Evolutionary conservation across 2,329 filamentous ascomycete species (phyloP).

Genomic region (Exophiala lecanii-corni): DNA sequence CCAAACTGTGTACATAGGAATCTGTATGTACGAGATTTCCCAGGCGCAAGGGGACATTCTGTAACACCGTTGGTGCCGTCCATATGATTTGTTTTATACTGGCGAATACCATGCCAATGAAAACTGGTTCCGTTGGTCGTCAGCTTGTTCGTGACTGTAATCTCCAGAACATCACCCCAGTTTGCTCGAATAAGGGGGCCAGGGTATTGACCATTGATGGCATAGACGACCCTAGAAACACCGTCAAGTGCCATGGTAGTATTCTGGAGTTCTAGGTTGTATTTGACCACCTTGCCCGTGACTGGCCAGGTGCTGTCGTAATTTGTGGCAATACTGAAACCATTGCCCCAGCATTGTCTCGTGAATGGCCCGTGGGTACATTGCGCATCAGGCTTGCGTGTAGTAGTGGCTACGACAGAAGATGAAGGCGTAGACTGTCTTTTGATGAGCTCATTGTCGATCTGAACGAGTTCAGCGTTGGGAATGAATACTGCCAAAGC

Average conservation of each 20-base stretch:
- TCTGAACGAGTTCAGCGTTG: constrained; percentile 16
- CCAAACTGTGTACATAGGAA: constrained; percentile 56
- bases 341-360: constrained; percentile 27
- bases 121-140: constrained; percentile 56
- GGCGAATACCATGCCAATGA: constrained; percentile 61
- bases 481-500: constrained; percentile 15
- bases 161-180: constrained; percentile 54
- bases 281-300: constrained; percentile 25
- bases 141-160: constrained; percentile 53
- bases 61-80: constrained; percentile 55
- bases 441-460: constrained; percentile 11
- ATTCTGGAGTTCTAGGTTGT: constrained; percentile 25
- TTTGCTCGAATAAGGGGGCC: constrained; percentile 62
- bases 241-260: constrained; percentile 44
- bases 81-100: constrained; percentile 50
- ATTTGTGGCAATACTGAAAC: constrained; percentile 27
- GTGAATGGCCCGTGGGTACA: constrained; percentile 25
- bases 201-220: constrained; percentile 61
- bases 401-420: constrained; percentile 9
- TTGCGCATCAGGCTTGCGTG: constrained; percentile 13
- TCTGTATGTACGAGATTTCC: constrained; percentile 52
- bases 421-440: constrained; percentile 11
- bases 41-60: constrained; percentile 50
- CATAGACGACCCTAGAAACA: constrained; percentile 33
- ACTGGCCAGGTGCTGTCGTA: constrained; percentile 27